These are phyloP conservation scores for Fistulifera pelliculosa DNA, from an alignment of 108 stramenopile genomes.

Conservation along the genomic window DNA sequence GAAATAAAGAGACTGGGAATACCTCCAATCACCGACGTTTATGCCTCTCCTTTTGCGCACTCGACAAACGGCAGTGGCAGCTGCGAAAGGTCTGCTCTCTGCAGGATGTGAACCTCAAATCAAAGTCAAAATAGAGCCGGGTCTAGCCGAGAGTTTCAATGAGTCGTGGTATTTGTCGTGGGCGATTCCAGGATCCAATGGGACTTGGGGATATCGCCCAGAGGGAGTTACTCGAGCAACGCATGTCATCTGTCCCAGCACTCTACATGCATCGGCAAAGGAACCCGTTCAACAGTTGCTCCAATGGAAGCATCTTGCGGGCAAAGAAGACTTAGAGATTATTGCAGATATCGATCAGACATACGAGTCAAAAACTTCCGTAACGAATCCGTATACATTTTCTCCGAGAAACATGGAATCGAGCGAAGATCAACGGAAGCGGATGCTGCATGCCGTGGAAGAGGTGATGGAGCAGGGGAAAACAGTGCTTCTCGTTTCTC, in stretches of 20 bases:
- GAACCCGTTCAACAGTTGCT: constrained; percentile 19
- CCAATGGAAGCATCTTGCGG: constrained; percentile 12
- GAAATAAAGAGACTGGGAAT: constrained; percentile 16
- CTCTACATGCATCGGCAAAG: constrained; percentile 15
- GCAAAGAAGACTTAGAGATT: neutral
- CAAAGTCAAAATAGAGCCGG: constrained; percentile 25
- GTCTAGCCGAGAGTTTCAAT: constrained; percentile 39
- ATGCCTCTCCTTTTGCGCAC: constrained; percentile 37
- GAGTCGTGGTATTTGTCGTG: constrained; percentile 46
- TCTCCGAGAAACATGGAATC: constrained; percentile 29
- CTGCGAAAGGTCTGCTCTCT: constrained; percentile 2
- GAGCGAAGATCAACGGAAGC: constrained; percentile 13
- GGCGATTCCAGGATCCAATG: constrained; percentile 28
- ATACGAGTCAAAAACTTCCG: constrained; percentile 16
- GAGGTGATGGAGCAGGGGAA: constrained; percentile 10
- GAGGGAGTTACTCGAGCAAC: constrained; percentile 6
- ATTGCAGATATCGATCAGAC: constrained; percentile 14
- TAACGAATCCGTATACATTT: constrained; percentile 19
- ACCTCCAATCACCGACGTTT: constrained; percentile 24
- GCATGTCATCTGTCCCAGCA: constrained; percentile 6
- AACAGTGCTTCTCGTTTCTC: constrained; percentile 37
- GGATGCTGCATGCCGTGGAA: constrained; percentile 19
- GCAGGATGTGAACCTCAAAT: neutral
- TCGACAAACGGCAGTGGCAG: constrained; percentile 30
- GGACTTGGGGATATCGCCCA: constrained; percentile 36